These are phyloP conservation scores for Ustilago curta DNA, from an alignment of 1,284 basidiomycete species.

Conservation along the genomic window DNA sequence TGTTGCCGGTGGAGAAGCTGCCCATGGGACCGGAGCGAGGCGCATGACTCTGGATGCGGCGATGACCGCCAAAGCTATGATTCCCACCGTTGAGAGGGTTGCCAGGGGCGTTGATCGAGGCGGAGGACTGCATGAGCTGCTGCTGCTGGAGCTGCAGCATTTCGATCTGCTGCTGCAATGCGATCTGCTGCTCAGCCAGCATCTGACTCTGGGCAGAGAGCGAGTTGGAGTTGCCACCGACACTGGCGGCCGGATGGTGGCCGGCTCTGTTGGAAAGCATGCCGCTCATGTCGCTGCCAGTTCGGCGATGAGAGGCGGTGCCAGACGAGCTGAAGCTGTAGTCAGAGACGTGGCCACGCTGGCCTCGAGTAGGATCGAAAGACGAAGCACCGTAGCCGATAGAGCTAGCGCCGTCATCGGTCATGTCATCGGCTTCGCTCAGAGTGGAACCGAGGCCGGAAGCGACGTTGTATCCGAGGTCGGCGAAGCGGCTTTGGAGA, in stretches of 20 bases:
- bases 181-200: slow-evolving; percentile 69
- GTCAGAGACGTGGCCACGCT: slow-evolving; percentile 37
- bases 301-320: slow-evolving; percentile 52
- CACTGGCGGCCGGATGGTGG: slow-evolving; percentile 74
- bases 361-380: slow-evolving; percentile 57
- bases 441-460: slow-evolving; percentile 34
- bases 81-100: slow-evolving; percentile 29
- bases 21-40: slow-evolving; percentile 77
- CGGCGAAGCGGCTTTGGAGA: slow-evolving; percentile 59
- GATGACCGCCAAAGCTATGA: slow-evolving; percentile 72
- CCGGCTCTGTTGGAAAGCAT: slow-evolving; percentile 35
- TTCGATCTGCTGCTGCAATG: slow-evolving; percentile 71
- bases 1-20: slow-evolving; percentile 67
- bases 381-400: slow-evolving; percentile 58
- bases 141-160: slow-evolving; percentile 71
- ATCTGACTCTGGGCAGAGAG: slow-evolving; percentile 75
- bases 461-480: slow-evolving; percentile 56
- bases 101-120: background rate
- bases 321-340: slow-evolving; percentile 38
- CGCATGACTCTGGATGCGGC: slow-evolving; percentile 84
- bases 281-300: slow-evolving; percentile 59
- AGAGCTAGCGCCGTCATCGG: slow-evolving; percentile 57
- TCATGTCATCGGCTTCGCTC: slow-evolving; percentile 49
- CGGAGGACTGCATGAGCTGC: slow-evolving; percentile 69
- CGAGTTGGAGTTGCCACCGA: slow-evolving; percentile 77